Evolutionary conservation across 2,329 filamentous ascomycete genomes (phyloP), one percentile per base, ranked within the genome.

Genomic region (Allantophomopsis cytisporea): DNA sequence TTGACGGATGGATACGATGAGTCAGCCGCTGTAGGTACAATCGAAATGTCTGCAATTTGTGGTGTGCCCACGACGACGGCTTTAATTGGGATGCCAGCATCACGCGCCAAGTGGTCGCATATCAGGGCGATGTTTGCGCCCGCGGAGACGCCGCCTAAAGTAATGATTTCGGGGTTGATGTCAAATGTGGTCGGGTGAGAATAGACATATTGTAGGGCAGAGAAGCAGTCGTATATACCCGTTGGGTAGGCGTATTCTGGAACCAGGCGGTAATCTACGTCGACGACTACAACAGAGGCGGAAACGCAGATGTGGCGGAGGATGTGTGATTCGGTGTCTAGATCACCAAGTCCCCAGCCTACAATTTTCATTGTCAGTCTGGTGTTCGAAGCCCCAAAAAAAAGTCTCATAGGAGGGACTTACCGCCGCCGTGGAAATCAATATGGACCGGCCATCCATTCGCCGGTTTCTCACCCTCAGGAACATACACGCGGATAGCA

Each of bases 41-140:
- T 50, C n/a, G 57, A 54, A 5, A 64, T 49, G 45, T 65, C 73
- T 50, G 75, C 63, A 16, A 78, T 68, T 44, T 76, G 76, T 0
- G 73, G 73, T 1, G 70, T 71, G 5, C 61, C 60, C 1, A 55
- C 60, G 1, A 53, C 57, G 20, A 64, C 53, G 5, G 62, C 48
- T n/a, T 48, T 50, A 11, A 66, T 47, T 0, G 61, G 55, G 16
- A 66, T 56, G 0, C 45, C 42, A 0, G 50, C 51, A 42, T 65
- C 62, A 14, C 63, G 54, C 3, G 63, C 61, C 5, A 64, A 50
- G 45, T 67, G 63, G 0, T 55, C 56, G 16, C 61, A 44, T 2
- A 55, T 54, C 16, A 62, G 53, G 1, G 60, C 51, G 39, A 67
- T 57, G 43, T 53, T 59, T 2, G 50, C 66, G 8, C 67, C 67